Conservation (phyloP, 805 yeast species). For the Myxozyma geophila region DNA sequence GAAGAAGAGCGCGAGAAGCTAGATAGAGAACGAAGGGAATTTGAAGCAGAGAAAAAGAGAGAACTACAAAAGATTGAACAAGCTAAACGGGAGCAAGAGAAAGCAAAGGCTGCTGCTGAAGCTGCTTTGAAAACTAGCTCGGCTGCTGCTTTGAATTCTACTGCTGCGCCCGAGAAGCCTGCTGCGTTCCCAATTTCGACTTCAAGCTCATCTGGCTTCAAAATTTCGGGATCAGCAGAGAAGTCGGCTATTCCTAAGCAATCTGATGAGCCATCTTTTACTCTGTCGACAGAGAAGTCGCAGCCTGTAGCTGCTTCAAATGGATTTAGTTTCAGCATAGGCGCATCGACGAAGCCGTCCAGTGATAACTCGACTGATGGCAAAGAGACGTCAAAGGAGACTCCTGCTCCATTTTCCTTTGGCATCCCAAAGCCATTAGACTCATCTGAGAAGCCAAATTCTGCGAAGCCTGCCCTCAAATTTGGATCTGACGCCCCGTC, state of each 20-base stretch:
- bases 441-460: neutral
- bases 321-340: neutral
- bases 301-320: neutral
- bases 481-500: conserved; percentile 1
- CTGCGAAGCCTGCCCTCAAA: conserved; percentile 1
- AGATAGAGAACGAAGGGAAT: conserved; percentile 22
- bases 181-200: neutral
- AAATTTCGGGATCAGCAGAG: neutral
- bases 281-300: neutral
- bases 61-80: conserved; percentile 19
- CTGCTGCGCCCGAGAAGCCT: neutral
- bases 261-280: neutral
- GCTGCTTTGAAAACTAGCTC: neutral
- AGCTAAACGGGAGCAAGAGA: conserved; percentile 16
- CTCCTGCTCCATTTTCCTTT: neutral
- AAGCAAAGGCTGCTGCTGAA: conserved; percentile 7
- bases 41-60: conserved; percentile 22
- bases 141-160: neutral
- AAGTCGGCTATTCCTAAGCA: neutral
- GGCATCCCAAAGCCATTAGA: neutral
- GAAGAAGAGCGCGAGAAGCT: conserved; percentile 18
- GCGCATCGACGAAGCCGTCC: neutral
- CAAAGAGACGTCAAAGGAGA: neutral
- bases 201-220: neutral
- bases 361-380: neutral